Base-by-base conservation (phyloP, 768 basidiomycete genomes). In the Auricularia sp. region DNA sequence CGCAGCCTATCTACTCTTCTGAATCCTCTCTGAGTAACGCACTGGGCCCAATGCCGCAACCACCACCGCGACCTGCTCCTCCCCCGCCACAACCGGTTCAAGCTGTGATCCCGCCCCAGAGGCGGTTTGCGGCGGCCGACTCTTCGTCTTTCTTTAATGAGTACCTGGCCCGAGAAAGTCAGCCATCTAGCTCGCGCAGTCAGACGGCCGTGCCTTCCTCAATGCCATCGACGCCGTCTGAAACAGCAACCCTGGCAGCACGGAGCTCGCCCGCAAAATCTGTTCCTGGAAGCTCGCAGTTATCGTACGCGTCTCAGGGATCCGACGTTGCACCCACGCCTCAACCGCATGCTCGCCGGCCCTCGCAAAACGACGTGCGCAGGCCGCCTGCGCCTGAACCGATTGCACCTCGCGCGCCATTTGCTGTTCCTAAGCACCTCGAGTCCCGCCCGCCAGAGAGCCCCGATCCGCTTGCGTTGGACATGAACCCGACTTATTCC, bases 111-210 rank as follows among this genome's bases (percentile, higher is more conserved):
- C 47, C 33, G 8, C 71, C 71, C 16, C 67, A 70, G 6, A 76
- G 70, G 24, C 69, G 75, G 8, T 83, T 83, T 69, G 73, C 76
- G 21, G 81, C 87, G 5, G 78, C 83, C 64, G 84, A 90, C 56
- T 90, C 87, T 1, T 72, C 78, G 2, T 72, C 76, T 3, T 91
- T 89, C 72, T 89, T 90, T 72, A 81, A 87, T 65, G 76, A 82
- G 29, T 89, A 90, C 72, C 72, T 92, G 29, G 79, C 82, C 11
- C 47, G 39, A 14, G 39, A 65, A 44, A 33, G 36, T 29, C 44
- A 63, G 54, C n/a, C 66, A 3, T 39, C 58, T 16, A 54, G 39
- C 35, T 33, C n/a, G 61, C n/a, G 33, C 64, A 63, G n/a, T 16
- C 24, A 36, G 44, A 36, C 47, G 33, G 37, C 64, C 42, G 58